Evolutionary conservation across 176 grass and related monocot genomes (phyloP).

Genomic region (Echinochloa phyllopogon): DNA sequence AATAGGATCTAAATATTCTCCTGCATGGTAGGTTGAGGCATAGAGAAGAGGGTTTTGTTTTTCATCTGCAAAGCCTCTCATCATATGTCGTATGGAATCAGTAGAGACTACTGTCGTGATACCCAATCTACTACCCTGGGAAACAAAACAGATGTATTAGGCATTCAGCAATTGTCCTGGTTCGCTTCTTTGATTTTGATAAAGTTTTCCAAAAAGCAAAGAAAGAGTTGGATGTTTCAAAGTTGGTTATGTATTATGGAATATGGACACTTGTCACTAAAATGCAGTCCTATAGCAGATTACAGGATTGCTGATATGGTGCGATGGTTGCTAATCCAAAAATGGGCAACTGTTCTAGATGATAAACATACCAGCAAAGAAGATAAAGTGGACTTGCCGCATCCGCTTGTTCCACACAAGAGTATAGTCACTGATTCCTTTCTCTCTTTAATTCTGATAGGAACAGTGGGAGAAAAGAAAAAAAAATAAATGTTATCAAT

Average conservation of each 20-base stretch:
- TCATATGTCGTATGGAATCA: slow-evolving; percentile 98
- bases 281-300: not conserved
- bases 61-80: slow-evolving; percentile 87
- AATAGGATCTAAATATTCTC: slow-evolving; percentile 80
- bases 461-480: slow-evolving; percentile 32
- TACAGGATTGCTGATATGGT: slow-evolving; percentile 2
- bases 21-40: slow-evolving; percentile 97
- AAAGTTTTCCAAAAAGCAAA: slow-evolving; percentile 23
- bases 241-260: not conserved
- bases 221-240: slow-evolving; percentile 3
- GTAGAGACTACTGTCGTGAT: slow-evolving; percentile 93
- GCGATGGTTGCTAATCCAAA: slow-evolving; percentile 9
- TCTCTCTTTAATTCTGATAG: slow-evolving; percentile 84
- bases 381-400: slow-evolving; percentile 93
- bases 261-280: not conserved
- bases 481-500: slow-evolving; percentile 12
- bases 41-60: slow-evolving; percentile 89
- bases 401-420: slow-evolving; percentile 94
- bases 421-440: slow-evolving; percentile 95
- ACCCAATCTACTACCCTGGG: slow-evolving; percentile 83
- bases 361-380: slow-evolving; percentile 81
- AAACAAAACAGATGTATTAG: slow-evolving; percentile 22
- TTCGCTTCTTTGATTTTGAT: slow-evolving; percentile 6
- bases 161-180: not conserved
- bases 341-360: not conserved